Percentiles rank a stretch among this genome's conserved stretches.
Conservation (phyloP, 2,329 filamentous ascomycete species). For the Aureobasidium namibiae region DNA sequence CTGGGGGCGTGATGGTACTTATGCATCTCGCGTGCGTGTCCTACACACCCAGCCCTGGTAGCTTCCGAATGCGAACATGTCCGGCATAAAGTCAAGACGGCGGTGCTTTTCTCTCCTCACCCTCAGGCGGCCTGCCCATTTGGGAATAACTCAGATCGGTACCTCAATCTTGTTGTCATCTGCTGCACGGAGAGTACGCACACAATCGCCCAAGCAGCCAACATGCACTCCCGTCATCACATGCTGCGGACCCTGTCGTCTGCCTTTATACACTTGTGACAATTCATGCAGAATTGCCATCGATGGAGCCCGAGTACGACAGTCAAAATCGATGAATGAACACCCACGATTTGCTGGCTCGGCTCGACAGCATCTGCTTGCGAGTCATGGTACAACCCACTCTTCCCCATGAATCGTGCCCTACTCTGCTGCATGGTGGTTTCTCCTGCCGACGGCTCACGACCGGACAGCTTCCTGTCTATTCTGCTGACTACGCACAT, state of each 20-base stretch:
- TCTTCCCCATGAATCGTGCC: conserved; percentile 4
- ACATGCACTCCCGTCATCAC: neutral
- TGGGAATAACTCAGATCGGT: neutral
- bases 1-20: neutral
- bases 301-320: no score
- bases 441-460: neutral
- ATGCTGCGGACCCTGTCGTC: neutral
- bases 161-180: neutral
- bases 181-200: neutral
- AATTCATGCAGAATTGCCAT: no score
- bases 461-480: neutral
- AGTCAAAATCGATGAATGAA: no score
- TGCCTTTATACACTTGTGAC: no score
- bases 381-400: neutral
- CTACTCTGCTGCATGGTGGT: neutral
- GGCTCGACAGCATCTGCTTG: neutral
- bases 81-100: neutral
- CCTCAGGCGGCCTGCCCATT: neutral
- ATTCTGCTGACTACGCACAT: neutral
- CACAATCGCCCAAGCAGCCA: neutral
- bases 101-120: neutral
- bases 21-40: neutral
- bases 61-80: neutral
- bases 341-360: neutral
- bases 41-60: neutral